Evolutionary conservation across 1,284 basidiomycete genomes (phyloP).

Genomic region (Boletellus sp.): DNA sequence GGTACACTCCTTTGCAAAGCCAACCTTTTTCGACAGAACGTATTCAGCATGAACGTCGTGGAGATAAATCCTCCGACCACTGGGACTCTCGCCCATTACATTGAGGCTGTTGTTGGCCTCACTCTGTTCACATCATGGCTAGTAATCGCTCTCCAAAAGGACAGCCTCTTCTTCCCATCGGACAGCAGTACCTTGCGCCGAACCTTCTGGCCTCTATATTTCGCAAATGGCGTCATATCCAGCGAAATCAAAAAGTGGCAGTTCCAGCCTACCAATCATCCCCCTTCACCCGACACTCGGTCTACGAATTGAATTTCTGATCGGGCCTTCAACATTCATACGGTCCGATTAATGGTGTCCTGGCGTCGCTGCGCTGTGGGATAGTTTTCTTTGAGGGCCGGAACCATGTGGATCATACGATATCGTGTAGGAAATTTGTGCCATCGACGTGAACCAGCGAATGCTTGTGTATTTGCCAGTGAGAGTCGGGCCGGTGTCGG

Average conservation of each 20-base stretch:
- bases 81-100: constrained; percentile 9
- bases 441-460: too few species aligned
- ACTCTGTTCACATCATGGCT: constrained; percentile 20
- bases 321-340: neutral
- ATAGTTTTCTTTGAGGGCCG: neutral
- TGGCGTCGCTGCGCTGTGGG: neutral
- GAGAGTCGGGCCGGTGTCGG: too few species aligned
- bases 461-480: too few species aligned
- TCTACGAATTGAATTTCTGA: neutral
- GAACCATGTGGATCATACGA: too few species aligned
- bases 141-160: constrained; percentile 10
- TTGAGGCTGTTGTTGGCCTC: constrained; percentile 10
- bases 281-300: neutral
- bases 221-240: neutral
- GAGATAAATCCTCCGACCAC: constrained; percentile 11
- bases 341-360: neutral
- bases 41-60: constrained; percentile 30
- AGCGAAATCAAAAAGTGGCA: neutral
- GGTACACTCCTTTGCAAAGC: neutral
- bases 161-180: constrained; percentile 8
- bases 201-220: constrained; percentile 21
- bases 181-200: constrained; percentile 5
- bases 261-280: neutral
- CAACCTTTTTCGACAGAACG: constrained; percentile 21
- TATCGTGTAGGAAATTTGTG: neutral